Base-by-base conservation (phyloP, 2,329 filamentous ascomycete species). In the Fusarium robinianum region DNA sequence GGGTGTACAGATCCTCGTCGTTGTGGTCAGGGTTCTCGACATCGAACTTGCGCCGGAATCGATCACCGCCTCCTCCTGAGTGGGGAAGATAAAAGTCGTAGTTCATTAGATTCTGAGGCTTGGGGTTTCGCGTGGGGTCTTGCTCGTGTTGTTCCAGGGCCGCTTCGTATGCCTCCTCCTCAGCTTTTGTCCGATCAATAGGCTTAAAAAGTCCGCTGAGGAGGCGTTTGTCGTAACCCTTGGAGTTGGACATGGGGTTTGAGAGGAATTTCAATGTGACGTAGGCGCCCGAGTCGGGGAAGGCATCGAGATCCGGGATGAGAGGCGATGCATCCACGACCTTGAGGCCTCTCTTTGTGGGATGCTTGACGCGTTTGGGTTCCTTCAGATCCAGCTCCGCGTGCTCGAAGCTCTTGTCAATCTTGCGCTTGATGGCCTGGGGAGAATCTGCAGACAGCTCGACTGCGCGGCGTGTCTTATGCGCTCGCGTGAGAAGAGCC, bases 281-380 rank as follows among this genome's bases (percentile, higher is more conserved):
- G 61, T 87, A 87, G 49, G 83, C 82, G 41, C 84, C 83, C 3
- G 79, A 80, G 64, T 87, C 84, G 33, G 83, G 82, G 70, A 85
- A 85, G n/a, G 81, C 79, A 47, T 84, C 79, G 27, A 84, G 73
- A 58, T 87, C 84, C 5, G 84, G 84, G 12, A 87, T 66, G 25
- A 87, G 67, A 18, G 83, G 81, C 48, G 76, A 78, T 12, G 79
- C 77, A 29, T 83, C 79, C 11, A 84, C 73, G 4, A 84, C 69
- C 58, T 77, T 78, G 47, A 85, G 65, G 52, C 79, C 63, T 56
- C 72, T 76, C 67, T 82, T 84, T 33, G 74, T 74, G 5, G 79
- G 83, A 60, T 84, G 81, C 56, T 73, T 77, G 50, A 83, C 70
- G 26, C 73, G 71, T 50, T 67, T 74, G 50, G 72, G 72, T 50